Percentiles rank a stretch among this genome's conserved stretches.
Evolutionary conservation across 169 alveolate species (phyloP).

Genomic region (Ichthyophthirius multifiliis): DNA sequence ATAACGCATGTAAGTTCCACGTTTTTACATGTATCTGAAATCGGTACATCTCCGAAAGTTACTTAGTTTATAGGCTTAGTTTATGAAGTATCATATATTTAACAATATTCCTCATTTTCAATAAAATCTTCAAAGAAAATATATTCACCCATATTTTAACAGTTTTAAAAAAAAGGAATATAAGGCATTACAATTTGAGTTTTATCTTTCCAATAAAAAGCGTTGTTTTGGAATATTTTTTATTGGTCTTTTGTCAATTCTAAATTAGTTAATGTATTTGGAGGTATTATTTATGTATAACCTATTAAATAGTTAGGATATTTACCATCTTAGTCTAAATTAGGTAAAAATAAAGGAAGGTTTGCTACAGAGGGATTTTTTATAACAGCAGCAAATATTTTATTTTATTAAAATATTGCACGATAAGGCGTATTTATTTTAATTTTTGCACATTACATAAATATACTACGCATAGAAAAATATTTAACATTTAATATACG

Average conservation of each 20-base stretch:
- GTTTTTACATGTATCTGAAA: conserved; percentile 63
- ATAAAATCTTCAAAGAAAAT: conserved; percentile 70
- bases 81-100: conserved; percentile 41
- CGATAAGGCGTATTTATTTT: not conserved
- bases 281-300: conserved; percentile 28
- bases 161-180: conserved; percentile 76
- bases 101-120: conserved; percentile 59
- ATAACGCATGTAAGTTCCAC: conserved; percentile 56
- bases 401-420: not conserved
- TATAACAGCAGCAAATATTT: conserved; percentile 12
- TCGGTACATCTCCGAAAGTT: conserved; percentile 54
- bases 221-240: conserved; percentile 44
- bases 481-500: not conserved
- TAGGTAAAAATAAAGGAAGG: conserved; percentile 59
- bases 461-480: not conserved
- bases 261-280: conserved; percentile 12
- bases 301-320: conserved; percentile 26
- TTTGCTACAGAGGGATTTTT: conserved; percentile 21
- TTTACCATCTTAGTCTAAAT: conserved; percentile 31
- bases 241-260: conserved; percentile 22
- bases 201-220: conserved; percentile 63
- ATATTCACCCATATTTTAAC: conserved; percentile 70
- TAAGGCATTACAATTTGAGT: conserved; percentile 51
- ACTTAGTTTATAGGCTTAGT: conserved; percentile 57
- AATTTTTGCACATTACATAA: not conserved